Evolutionary conservation across 495 filamentous ascomycete species (phyloP).

Genomic region (Patellaria atrata): DNA sequence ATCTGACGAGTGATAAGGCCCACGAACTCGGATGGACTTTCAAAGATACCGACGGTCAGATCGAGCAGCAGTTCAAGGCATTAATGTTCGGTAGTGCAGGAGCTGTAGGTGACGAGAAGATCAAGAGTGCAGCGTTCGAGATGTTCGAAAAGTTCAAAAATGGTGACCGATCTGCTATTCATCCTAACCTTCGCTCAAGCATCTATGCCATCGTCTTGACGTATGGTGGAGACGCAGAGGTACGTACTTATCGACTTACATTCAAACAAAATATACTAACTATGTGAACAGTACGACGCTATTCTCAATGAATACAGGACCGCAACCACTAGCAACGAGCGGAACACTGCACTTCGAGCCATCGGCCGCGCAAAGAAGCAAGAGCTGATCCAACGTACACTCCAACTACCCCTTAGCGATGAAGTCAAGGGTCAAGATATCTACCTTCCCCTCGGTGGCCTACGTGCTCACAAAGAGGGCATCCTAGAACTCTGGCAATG

Average conservation of each 20-base stretch:
- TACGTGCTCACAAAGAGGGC: constrained; percentile 64
- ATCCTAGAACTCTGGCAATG: constrained; percentile 69
- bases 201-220: constrained; percentile 59
- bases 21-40: constrained; percentile 84
- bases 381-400: constrained; percentile 65
- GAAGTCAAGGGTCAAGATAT: constrained; percentile 95
- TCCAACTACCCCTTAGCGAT: constrained; percentile 56
- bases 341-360: constrained; percentile 82
- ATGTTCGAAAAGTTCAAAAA: constrained; percentile 58
- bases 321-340: constrained; percentile 84
- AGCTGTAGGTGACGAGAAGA: constrained; percentile 46
- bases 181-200: constrained; percentile 55
- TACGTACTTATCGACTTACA: constrained; percentile 26
- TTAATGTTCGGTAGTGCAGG: constrained; percentile 55
- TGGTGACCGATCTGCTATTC: constrained; percentile 54
- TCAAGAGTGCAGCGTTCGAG: constrained; percentile 48
- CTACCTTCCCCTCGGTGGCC: constrained; percentile 69
- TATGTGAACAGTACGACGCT: constrained; percentile 46
- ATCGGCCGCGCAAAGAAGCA: constrained; percentile 67
- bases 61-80: constrained; percentile 73
- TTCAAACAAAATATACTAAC: constrained; percentile 11
- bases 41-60: constrained; percentile 66
- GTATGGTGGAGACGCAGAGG: constrained; percentile 59
- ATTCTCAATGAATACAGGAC: constrained; percentile 68
- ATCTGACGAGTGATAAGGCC: constrained; percentile 59